phyloP scores from a whole-genome alignment of 129 eudicot species.

The Escallonia rubra region DNA sequence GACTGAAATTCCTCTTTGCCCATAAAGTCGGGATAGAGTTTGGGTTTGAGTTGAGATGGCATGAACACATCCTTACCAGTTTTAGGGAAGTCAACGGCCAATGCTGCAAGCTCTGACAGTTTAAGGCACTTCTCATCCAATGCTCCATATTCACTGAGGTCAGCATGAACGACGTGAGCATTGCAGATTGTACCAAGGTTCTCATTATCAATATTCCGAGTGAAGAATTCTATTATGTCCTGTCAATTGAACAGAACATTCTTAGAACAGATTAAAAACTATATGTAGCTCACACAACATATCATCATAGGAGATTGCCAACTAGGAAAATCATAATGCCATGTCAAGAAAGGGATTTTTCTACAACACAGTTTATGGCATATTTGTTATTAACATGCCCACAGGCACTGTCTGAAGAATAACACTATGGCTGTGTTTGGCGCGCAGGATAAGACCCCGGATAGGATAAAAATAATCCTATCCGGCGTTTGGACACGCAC shows the following conservation, averaged over 20 bases:
- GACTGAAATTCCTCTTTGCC: conserved; percentile 55
- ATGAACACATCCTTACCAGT: conserved; percentile 57
- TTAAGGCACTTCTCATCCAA: conserved; percentile 54
- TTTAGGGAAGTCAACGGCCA: conserved; percentile 75
- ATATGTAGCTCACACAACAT: not conserved
- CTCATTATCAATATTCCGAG: conserved; percentile 62
- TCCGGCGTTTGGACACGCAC: no score
- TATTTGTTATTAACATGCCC: no score
- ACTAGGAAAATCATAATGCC: no score
- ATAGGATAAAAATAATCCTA: no score
- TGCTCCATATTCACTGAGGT: conserved; percentile 54
- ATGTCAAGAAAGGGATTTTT: no score
- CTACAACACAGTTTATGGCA: no score
- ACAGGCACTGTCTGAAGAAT: no score
- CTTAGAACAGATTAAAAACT: no score
- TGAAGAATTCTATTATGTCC: conserved; percentile 65
- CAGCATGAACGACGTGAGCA: conserved; percentile 86
- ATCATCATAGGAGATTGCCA: no score
- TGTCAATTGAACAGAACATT: conserved; percentile 13
- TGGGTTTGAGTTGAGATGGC: conserved; percentile 52
- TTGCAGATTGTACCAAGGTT: conserved; percentile 73
- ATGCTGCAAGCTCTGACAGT: conserved; percentile 68
- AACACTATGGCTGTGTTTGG: no score
- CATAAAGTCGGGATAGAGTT: conserved; percentile 71
- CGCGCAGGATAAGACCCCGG: no score